Evolutionary conservation across 805 yeast genomes (phyloP), one percentile per base, ranked within the genome.

Genomic region (Wickerhamiella azyma): DNA sequence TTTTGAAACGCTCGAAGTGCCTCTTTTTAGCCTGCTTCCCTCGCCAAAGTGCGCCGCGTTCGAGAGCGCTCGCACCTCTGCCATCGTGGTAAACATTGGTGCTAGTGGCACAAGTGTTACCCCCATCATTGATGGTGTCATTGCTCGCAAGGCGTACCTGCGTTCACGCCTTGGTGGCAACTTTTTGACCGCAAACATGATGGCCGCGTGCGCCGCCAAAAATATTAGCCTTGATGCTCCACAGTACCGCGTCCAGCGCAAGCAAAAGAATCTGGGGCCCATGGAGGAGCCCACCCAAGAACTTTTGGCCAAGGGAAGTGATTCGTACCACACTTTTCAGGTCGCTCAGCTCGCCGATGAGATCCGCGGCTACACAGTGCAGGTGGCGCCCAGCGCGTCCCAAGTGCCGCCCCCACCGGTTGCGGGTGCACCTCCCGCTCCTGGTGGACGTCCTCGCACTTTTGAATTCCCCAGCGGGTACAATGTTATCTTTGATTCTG

Each of bases 1-100:
- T 41, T 71, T 82, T 50, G 96, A 86, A 58, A 64, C 69, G 10
- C 70, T 80, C 59, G 68, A 75, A 39, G 84, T 82, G 56, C 89
- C 94, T 38, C 94, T 92, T 0, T 76, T 85, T 51, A 86, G 80
- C 59, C 61, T 83, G 21, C 85, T 82, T 11, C 79, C 85, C 49
- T 73, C 80, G 9, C 92, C 96, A 14, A 78, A 94, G 0, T 82
- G 94, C 63, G 79, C 83, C 1, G 79, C 94, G 1, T 86, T 88
- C 64, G 92, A 88, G 19, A 79, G 81, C 52, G 94, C 94, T 7
- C 73, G 92, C 60, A 84, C 94, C 33, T 81, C 79, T 51, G 85
- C 94, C 61, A 67, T 85, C 29, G 85, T 85, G 39, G 94, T 85
- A 36, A 94, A 85, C 60, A 64, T 85, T 35, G 95, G 95, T 5